Evolutionary conservation across 768 basidiomycete genomes (phyloP).

Genomic region (Leccinum broughii): DNA sequence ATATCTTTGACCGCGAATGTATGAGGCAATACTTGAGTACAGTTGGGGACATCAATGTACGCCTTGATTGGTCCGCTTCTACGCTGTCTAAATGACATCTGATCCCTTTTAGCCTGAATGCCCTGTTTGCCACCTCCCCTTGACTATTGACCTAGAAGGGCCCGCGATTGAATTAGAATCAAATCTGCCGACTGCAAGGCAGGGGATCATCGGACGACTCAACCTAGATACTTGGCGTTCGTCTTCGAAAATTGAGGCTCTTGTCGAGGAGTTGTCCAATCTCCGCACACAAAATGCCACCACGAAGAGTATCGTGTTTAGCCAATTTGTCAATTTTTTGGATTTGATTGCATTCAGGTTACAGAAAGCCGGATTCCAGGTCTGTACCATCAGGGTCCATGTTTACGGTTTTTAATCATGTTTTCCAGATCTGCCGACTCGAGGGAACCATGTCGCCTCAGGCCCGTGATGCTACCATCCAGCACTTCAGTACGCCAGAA

Average conservation of each 20-base stretch:
- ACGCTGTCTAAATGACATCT: neutral
- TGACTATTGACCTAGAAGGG: constrained; percentile 96
- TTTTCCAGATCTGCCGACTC: constrained; percentile 77
- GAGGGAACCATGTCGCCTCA: constrained; percentile 98
- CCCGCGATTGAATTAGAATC: constrained; percentile 86
- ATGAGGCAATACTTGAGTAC: constrained; percentile 90
- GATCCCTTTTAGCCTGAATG: constrained; percentile 68
- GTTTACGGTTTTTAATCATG: constrained; percentile 1
- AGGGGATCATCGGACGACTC: constrained; percentile 92
- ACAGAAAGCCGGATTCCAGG: constrained; percentile 89
- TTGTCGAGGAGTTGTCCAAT: constrained; percentile 90
- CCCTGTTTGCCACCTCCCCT: constrained; percentile 88
- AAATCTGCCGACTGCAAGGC: constrained; percentile 49
- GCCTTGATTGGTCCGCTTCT: constrained; percentile 24
- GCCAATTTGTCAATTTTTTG: constrained; percentile 91
- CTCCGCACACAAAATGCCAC: constrained; percentile 82
- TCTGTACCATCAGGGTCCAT: constrained; percentile 36
- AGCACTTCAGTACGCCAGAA: constrained; percentile 76
- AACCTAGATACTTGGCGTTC: constrained; percentile 90
- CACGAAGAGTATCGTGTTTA: constrained; percentile 96
- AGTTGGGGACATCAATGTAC: constrained; percentile 61
- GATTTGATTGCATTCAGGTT: constrained; percentile 93
- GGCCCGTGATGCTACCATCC: constrained; percentile 90
- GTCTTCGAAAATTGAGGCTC: constrained; percentile 96
- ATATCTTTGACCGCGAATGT: constrained; percentile 95